Evolutionary conservation across 2,329 filamentous ascomycete species (phyloP).

Genomic region (Ceratocystis lukuohia): DNA sequence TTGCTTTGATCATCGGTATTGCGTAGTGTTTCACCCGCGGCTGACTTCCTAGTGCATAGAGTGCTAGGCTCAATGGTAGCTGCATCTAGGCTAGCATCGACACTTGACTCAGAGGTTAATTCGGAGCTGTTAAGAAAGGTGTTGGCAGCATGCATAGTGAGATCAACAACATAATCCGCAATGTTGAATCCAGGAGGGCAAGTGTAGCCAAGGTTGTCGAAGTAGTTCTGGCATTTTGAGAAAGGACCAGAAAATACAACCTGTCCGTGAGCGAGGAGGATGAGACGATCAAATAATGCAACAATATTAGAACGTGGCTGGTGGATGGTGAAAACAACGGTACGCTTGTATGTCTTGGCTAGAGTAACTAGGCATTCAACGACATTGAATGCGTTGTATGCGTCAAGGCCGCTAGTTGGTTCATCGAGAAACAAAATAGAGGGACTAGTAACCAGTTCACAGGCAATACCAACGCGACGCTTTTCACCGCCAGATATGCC

Average conservation of each 20-base stretch:
- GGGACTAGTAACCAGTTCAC: constrained; percentile 91
- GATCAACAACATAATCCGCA: constrained; percentile 89
- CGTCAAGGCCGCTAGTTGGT: constrained; percentile 88
- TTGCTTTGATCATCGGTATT: constrained; percentile 58
- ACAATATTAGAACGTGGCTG: constrained; percentile 97
- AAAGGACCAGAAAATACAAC: constrained; percentile 93
- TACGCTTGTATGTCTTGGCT: constrained; percentile 92
- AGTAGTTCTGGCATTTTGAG: constrained; percentile 76
- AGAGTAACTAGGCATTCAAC: constrained; percentile 89
- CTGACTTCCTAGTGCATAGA: constrained; percentile 76
- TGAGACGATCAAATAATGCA: constrained; percentile 85
- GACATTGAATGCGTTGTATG: constrained; percentile 96
- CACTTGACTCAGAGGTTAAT: constrained; percentile 37
- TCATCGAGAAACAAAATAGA: constrained; percentile 96
- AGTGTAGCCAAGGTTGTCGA: constrained; percentile 78
- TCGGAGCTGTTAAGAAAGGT: constrained; percentile 44
- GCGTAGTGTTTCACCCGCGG: constrained; percentile 66
- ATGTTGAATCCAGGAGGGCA: constrained; percentile 98
- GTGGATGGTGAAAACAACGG: constrained; percentile 96
- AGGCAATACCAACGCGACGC: constrained; percentile 88
- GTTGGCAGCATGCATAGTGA: constrained; percentile 86
- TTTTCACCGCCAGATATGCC: constrained; percentile 97
- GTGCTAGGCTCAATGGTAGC: constrained; percentile 68
- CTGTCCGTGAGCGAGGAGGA: constrained; percentile 76
- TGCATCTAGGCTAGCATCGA: neutral